A percentile compares a stretch with the other conserved stretches of the same genome.
Evolutionary conservation across 371 early-diverging fungal genomes (phyloP).

Genomic region (Mucor circinelloides): DNA sequence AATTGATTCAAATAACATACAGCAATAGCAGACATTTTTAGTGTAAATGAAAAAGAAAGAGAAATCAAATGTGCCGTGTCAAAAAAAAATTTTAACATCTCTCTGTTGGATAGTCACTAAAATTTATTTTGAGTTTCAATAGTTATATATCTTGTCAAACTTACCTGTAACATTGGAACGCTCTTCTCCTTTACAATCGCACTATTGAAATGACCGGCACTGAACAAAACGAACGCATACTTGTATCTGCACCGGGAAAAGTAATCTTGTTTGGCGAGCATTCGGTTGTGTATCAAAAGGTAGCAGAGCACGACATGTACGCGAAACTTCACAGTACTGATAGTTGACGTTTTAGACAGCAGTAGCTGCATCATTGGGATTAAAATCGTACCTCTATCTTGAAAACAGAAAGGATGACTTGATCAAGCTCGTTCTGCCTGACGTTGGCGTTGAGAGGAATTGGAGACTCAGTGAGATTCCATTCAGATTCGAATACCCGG

Average conservation of each 20-base stretch:
- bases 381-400: constrained; percentile 64
- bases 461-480: constrained; percentile 48
- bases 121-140: constrained; percentile 3
- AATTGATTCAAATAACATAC: constrained; percentile 10
- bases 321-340: background rate
- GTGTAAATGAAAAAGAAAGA: constrained; percentile 34
- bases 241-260: constrained; percentile 91
- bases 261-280: constrained; percentile 98
- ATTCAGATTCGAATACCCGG: constrained; percentile 12
- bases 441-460: constrained; percentile 46
- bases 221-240: constrained; percentile 20
- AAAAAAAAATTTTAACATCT: constrained; percentile 7
- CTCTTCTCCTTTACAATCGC: background rate
- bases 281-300: constrained; percentile 95
- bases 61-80: background rate
- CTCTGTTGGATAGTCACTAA: background rate
- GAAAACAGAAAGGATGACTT: constrained; percentile 43
- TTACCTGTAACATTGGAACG: background rate
- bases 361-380: constrained; percentile 73
- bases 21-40: constrained; percentile 37
- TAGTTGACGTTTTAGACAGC: constrained; percentile 44
- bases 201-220: constrained; percentile 10
- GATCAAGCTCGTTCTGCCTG: constrained; percentile 53
- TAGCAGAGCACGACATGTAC: constrained; percentile 24
- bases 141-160: background rate